These are phyloP conservation scores for Aspergillus bertholletiae DNA, from an alignment of 495 filamentous ascomycete species.

Conservation along the genomic window DNA sequence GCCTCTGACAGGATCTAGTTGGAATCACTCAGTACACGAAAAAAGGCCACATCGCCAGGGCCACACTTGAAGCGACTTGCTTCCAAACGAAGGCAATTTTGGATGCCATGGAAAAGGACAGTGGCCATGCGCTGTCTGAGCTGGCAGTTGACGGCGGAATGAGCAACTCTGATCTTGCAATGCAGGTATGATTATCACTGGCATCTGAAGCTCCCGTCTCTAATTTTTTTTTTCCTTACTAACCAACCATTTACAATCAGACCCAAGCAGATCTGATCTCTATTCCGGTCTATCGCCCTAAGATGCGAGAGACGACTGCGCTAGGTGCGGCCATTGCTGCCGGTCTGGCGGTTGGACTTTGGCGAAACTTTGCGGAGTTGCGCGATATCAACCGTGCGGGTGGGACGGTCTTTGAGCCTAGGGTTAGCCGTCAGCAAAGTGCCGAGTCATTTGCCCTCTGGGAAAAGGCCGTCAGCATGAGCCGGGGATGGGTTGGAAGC, in stretches of 20 bases:
- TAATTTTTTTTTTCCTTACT: background rate
- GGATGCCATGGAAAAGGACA: constrained; percentile 92
- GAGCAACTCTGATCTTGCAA: constrained; percentile 87
- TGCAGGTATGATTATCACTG: constrained; percentile 56
- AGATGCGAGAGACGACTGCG: constrained; percentile 91
- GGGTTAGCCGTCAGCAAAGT: constrained; percentile 58
- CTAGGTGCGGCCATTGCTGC: constrained; percentile 94
- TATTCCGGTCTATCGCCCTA: constrained; percentile 43
- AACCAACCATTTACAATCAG: constrained; percentile 11
- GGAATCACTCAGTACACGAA: constrained; percentile 91
- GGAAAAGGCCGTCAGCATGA: constrained; percentile 84
- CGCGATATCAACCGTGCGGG: constrained; percentile 71
- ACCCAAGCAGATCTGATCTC: constrained; percentile 43
- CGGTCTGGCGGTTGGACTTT: constrained; percentile 79
- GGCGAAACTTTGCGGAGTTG: constrained; percentile 77
- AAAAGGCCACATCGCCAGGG: constrained; percentile 87
- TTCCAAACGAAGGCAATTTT: constrained; percentile 95
- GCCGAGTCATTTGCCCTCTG: constrained; percentile 67
- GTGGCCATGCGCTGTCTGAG: constrained; percentile 69
- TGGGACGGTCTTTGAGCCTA: constrained; percentile 69
- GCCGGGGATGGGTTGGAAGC: constrained; percentile 63
- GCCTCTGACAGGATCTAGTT: constrained; percentile 36
- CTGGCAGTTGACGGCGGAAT: constrained; percentile 93
- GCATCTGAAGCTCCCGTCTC: background rate
- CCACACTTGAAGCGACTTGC: constrained; percentile 91